phyloP scores from a whole-genome alignment of 1,139 yeast species.

The Blastobotrys buckinghamii region DNA sequence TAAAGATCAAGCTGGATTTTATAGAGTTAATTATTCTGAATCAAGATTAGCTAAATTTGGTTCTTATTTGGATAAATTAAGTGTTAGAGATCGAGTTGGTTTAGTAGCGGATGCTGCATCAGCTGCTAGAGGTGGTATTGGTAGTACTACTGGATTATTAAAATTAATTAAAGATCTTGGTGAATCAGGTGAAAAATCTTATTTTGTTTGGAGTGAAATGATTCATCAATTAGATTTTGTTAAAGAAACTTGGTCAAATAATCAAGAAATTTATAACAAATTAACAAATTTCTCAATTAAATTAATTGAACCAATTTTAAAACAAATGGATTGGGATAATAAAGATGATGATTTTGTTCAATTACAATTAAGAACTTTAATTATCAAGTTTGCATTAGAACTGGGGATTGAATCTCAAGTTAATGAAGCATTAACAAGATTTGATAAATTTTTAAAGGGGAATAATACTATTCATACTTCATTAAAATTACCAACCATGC shows the following conservation, averaged over 20 bases:
- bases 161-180: slow-evolving; percentile 41
- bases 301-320: slow-evolving; percentile 42
- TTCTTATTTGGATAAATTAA: slow-evolving; percentile 41
- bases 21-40: slow-evolving; percentile 65
- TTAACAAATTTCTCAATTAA: slow-evolving; percentile 40
- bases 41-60: slow-evolving; percentile 37
- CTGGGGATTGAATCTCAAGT: slow-evolving; percentile 47
- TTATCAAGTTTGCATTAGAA: slow-evolving; percentile 49
- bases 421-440: slow-evolving; percentile 41
- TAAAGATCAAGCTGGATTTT: slow-evolving; percentile 77
- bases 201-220: slow-evolving; percentile 62
- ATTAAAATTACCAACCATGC: slow-evolving; percentile 48
- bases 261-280: slow-evolving; percentile 29
- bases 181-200: slow-evolving; percentile 42
- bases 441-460: slow-evolving; percentile 35
- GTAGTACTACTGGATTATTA: slow-evolving; percentile 47
- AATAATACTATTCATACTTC: slow-evolving; percentile 49
- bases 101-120: slow-evolving; percentile 58
- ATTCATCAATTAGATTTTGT: slow-evolving; percentile 42
- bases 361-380: slow-evolving; percentile 46
- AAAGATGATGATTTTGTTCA: slow-evolving; percentile 40
- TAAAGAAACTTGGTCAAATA: slow-evolving; percentile 38
- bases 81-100: slow-evolving; percentile 60
- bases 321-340: slow-evolving; percentile 36
- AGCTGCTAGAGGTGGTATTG: slow-evolving; percentile 55